Percentiles rank a stretch among this genome's conserved stretches.
phyloP scores from a whole-genome alignment of 257 asterid genomes.

The Capsicum baccatum region DNA sequence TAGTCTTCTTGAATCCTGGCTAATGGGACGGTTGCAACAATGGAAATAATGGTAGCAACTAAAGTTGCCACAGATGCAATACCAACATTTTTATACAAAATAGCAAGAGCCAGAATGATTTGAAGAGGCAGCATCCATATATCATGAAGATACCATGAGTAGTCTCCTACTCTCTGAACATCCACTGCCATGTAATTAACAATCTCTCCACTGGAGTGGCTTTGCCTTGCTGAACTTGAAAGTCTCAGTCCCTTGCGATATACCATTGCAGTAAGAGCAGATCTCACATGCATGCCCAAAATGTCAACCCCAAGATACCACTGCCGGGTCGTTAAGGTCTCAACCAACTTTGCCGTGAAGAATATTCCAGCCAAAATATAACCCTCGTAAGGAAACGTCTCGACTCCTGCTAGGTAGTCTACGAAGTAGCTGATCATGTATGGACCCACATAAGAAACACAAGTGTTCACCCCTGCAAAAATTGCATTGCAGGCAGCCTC shows the following conservation, averaged over 20 bases:
- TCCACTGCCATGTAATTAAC: slow-evolving; percentile 84
- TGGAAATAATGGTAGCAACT: slow-evolving; percentile 69
- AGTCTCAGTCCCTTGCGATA: slow-evolving; percentile 76
- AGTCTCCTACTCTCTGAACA: slow-evolving; percentile 84
- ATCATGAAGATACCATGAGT: slow-evolving; percentile 78
- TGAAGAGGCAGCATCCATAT: slow-evolving; percentile 83
- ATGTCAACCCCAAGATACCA: slow-evolving; percentile 97
- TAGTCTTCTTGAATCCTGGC: slow-evolving; percentile 68
- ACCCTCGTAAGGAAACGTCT: slow-evolving; percentile 70
- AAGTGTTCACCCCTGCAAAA: slow-evolving; percentile 76
- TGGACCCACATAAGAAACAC: slow-evolving; percentile 89
- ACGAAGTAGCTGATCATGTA: slow-evolving; percentile 90
- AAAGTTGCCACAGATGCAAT: slow-evolving; percentile 71
- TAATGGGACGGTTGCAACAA: slow-evolving; percentile 68
- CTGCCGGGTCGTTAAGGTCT: slow-evolving; percentile 77
- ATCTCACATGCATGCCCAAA: slow-evolving; percentile 90
- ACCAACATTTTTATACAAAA: slow-evolving; percentile 75
- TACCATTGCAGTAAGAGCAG: slow-evolving; percentile 94
- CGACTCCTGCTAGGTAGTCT: slow-evolving; percentile 72
- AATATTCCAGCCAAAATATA: slow-evolving; percentile 78
- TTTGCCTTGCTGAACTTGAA: slow-evolving; percentile 71
- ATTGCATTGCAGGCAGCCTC: slow-evolving; percentile 84
- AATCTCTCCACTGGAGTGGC: slow-evolving; percentile 70
- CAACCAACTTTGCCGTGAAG: slow-evolving; percentile 76
- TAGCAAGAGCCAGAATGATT: slow-evolving; percentile 70